Evolutionary conservation across 2,329 filamentous ascomycete genomes (phyloP), one percentile per base, ranked within the genome.

Genomic region (Venturia nashicola): DNA sequence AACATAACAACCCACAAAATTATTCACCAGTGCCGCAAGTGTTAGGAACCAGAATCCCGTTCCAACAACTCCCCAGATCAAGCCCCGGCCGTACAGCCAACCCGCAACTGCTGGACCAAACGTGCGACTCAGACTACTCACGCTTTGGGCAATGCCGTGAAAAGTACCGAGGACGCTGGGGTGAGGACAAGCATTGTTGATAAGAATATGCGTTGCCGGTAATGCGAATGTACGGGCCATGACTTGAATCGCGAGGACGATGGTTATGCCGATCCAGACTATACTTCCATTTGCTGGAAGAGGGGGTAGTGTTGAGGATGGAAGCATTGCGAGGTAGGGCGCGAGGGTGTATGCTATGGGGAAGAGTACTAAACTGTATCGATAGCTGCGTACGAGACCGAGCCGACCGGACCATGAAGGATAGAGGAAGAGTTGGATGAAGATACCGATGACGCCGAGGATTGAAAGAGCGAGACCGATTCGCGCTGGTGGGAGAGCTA

Each of bases 81-180:
- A 70, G 0, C 86, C 85, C 11, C 79, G 70, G 0, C 85, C 86
- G 67, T 86, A 88, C 1, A 86, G 68, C 68, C 79, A 82, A 0
- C 84, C 84, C n/a, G 83, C 80, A 16, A 86, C 61, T 12, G 86
- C 74, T 0, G 85, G 86, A 0, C 85, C 85, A 12, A 87, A 68
- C 0, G 85, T 87, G 18, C 84, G 74, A 2, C 82, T 82, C 0
- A 82, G 77, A 67, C 82, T 85, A 61, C 79, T 82, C 0, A 83
- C 80, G 60, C 80, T 86, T 73, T 87, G 84, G 0, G 80, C 82
- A 5, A 85, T 73, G 0, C 83, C 83, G 67, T 86, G 82, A 0
- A 85, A 75, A 0, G 81, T 85, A 0, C 82, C 82, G 1, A 85
- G 70, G 0, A 84, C 77, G 20, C 73, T 77, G 0, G 80, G 78